Percentiles rank a stretch among this genome's conserved stretches.
Evolutionary conservation across 306 rosid genomes (phyloP).

Genomic region (Prunus mume): DNA sequence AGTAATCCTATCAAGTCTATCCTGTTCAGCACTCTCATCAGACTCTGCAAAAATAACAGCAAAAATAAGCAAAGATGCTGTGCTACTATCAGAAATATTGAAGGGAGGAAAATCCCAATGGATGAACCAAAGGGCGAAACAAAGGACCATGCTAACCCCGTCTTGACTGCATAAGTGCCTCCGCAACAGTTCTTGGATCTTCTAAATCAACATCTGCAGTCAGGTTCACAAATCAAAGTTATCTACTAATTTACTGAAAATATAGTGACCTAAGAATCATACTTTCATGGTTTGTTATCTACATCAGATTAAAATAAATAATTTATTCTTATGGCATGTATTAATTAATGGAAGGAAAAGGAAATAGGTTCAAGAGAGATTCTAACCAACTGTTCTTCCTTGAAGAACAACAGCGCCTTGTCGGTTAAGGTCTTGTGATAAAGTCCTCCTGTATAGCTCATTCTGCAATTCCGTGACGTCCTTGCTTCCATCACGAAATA

Average conservation of each 20-base stretch:
- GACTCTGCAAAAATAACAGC: conserved; percentile 42
- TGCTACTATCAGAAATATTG: neutral
- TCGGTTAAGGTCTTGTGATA: conserved; percentile 94
- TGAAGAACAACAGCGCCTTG: conserved; percentile 98
- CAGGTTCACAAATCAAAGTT: conserved; percentile 33
- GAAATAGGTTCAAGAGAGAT: conserved; percentile 19
- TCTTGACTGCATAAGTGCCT: conserved; percentile 66
- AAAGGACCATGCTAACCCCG: conserved; percentile 47
- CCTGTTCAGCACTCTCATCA: conserved; percentile 52
- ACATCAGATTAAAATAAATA: neutral
- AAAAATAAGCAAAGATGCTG: conserved; percentile 23
- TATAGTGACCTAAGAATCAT: neutral
- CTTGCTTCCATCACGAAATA: conserved; percentile 92
- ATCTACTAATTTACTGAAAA: conserved; percentile 18
- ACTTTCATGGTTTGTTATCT: neutral
- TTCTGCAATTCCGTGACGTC: conserved; percentile 60
- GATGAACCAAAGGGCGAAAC: conserved; percentile 10
- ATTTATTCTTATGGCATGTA: neutral
- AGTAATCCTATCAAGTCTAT: conserved; percentile 60
- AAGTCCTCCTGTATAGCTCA: conserved; percentile 61
- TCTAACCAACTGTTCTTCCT: conserved; percentile 79
- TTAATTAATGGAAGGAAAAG: conserved; percentile 1
- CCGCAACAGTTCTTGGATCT: conserved; percentile 67
- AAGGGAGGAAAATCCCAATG: conserved; percentile 8
- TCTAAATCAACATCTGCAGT: conserved; percentile 78